phyloP scores from a whole-genome alignment of 495 filamentous ascomycete species.

The Aspergillus diversus region DNA sequence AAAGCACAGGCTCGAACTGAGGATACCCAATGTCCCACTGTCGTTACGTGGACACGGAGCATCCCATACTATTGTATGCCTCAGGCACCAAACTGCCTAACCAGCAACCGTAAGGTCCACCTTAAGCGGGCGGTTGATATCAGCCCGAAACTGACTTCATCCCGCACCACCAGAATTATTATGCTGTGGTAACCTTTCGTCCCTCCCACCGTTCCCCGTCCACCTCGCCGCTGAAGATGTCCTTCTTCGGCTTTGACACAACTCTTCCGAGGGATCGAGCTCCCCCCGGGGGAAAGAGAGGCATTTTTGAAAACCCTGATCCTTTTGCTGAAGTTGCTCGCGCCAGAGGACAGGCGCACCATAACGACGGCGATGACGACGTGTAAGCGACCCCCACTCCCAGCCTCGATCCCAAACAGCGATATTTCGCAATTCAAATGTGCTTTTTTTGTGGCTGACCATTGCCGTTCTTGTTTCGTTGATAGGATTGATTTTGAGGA shows the following conservation, averaged over 20 bases:
- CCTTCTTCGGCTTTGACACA: slow-evolving; percentile 87
- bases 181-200: slow-evolving; percentile 29
- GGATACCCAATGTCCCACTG: too few species aligned
- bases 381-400: slow-evolving; percentile 58
- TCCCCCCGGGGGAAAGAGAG: slow-evolving; percentile 58
- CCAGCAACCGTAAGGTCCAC: slow-evolving; percentile 5
- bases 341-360: slow-evolving; percentile 39
- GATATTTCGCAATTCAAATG: background rate
- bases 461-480: background rate
- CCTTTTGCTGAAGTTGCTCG: slow-evolving; percentile 82
- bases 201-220: slow-evolving; percentile 22
- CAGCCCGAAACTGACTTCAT: slow-evolving; percentile 29
- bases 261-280: slow-evolving; percentile 62
- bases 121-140: slow-evolving; percentile 29
- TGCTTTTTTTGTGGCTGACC: slow-evolving; percentile 16
- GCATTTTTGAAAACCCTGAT: slow-evolving; percentile 84
- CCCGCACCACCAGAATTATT: slow-evolving; percentile 33
- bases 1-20: too few species aligned
- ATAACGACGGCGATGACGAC: slow-evolving; percentile 64
- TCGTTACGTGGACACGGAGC: too few species aligned
- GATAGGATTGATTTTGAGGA: slow-evolving; percentile 89
- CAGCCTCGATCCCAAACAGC: background rate
- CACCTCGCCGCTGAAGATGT: slow-evolving; percentile 53
- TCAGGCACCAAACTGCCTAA: slow-evolving; percentile 18
- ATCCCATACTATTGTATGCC: slow-evolving; percentile 9